Conservation (phyloP, 2,329 filamentous ascomycete genomes). For the Colletotrichum noveboracense region DNA sequence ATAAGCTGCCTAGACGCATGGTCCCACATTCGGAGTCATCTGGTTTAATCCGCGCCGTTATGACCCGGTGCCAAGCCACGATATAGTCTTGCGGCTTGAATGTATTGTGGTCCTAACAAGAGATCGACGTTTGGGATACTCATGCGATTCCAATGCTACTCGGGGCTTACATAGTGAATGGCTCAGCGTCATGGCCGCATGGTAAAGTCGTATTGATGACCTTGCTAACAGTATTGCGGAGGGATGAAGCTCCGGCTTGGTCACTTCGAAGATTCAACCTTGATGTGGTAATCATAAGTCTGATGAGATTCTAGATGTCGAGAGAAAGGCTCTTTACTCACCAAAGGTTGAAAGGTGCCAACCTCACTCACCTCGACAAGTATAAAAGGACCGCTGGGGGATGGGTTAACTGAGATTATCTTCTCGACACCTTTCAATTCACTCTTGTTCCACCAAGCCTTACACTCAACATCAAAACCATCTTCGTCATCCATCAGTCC, state of each 20-base stretch:
- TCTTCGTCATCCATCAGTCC: not conserved
- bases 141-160: not conserved
- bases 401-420: not conserved
- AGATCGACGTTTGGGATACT: not conserved
- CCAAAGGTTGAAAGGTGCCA: not conserved
- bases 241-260: not conserved
- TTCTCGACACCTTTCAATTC: not conserved
- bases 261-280: not conserved
- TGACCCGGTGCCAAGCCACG: not conserved
- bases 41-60: not conserved
- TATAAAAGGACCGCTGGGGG: not conserved
- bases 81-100: not conserved
- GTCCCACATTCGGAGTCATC: not conserved
- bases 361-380: accelerated
- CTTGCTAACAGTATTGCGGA: not conserved
- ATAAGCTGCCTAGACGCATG: not conserved
- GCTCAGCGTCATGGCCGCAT: not conserved
- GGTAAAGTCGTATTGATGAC: not conserved
- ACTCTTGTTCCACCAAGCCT: not conserved
- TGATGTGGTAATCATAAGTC: not conserved
- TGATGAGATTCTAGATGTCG: not conserved
- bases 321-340: not conserved
- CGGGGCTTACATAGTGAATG: not conserved
- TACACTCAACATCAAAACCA: not conserved
- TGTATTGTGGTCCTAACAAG: not conserved